phyloP scores from a whole-genome alignment of 768 basidiomycete genomes.

The Phaeotremella skinneri region DNA sequence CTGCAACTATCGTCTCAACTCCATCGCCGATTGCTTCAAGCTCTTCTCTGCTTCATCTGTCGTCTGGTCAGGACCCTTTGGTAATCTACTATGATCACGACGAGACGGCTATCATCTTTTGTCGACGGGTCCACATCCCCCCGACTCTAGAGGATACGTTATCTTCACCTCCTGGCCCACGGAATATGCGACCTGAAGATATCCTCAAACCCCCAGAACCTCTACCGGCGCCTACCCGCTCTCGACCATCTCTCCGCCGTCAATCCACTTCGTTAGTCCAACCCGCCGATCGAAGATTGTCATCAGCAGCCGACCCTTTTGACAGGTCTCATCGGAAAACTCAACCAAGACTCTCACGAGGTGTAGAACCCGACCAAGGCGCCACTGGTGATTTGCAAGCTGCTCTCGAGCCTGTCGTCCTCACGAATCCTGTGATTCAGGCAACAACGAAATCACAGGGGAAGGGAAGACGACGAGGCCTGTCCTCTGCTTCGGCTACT shows the following conservation, averaged over 20 bases:
- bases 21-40: conserved; percentile 8
- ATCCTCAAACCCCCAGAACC: conserved; percentile 18
- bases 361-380: conserved; percentile 2
- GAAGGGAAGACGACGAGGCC: conserved; percentile 7
- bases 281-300: conserved; percentile 24
- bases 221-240: conserved; percentile 8
- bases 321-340: conserved; percentile 29
- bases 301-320: conserved; percentile 31
- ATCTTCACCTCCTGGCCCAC: conserved; percentile 13
- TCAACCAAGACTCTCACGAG: conserved; percentile 33
- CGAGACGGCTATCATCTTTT: conserved; percentile 37
- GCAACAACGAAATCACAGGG: conserved; percentile 8
- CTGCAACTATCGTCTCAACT: conserved; percentile 6
- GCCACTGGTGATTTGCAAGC: conserved; percentile 35
- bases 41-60: conserved; percentile 13
- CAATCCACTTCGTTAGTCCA: conserved; percentile 28
- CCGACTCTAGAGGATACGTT: neutral
- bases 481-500: conserved; percentile 9
- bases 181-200: conserved; percentile 30
- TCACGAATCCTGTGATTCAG: conserved; percentile 6
- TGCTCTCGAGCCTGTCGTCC: conserved; percentile 25
- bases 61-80: conserved; percentile 26
- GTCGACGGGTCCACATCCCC: conserved; percentile 22
- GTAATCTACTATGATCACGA: conserved; percentile 25
- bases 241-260: conserved; percentile 31